Conservation (phyloP, 176 grass and related monocot genomes). For the Carex scoparia region DNA sequence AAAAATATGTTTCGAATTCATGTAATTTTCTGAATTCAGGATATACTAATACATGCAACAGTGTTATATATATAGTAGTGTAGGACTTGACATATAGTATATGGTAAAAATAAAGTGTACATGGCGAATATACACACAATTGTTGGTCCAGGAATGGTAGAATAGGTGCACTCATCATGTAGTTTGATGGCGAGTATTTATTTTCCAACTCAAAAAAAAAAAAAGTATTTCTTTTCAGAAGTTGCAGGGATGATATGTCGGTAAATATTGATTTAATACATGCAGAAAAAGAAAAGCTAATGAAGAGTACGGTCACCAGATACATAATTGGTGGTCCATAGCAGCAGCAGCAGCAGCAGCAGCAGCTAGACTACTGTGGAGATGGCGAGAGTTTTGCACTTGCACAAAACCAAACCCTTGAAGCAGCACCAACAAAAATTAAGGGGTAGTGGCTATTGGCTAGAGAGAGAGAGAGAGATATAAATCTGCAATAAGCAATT, state of each 20-base stretch:
- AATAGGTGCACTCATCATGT: not conserved
- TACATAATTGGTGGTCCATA: conserved; percentile 31
- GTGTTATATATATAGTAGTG: not conserved
- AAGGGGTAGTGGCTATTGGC: not conserved
- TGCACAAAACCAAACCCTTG: conserved; percentile 12
- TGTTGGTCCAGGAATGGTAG: conserved; percentile 24
- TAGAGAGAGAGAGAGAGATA: conserved; percentile 2
- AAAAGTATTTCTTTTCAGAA: conserved; percentile 10
- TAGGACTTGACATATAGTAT: not conserved
- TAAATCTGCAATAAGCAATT: conserved; percentile 11
- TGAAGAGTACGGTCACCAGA: not conserved
- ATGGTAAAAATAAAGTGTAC: not conserved
- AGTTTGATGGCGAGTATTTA: conserved; percentile 1
- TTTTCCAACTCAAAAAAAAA: not conserved
- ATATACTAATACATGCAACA: not conserved
- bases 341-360: not conserved
- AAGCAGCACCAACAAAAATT: not conserved
- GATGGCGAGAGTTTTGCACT: conserved; percentile 14
- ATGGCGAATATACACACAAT: not conserved
- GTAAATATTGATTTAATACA: conserved; percentile 1
- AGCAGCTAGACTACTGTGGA: conserved; percentile 11
- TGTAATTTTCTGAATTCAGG: too few relatives aligned
- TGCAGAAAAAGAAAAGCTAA: not conserved
- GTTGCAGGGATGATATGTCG: conserved; percentile 14
- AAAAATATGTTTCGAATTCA: too few relatives aligned